Conservation (phyloP, 2,329 filamentous ascomycete species). For the Corniculantispora saksenae region DNA sequence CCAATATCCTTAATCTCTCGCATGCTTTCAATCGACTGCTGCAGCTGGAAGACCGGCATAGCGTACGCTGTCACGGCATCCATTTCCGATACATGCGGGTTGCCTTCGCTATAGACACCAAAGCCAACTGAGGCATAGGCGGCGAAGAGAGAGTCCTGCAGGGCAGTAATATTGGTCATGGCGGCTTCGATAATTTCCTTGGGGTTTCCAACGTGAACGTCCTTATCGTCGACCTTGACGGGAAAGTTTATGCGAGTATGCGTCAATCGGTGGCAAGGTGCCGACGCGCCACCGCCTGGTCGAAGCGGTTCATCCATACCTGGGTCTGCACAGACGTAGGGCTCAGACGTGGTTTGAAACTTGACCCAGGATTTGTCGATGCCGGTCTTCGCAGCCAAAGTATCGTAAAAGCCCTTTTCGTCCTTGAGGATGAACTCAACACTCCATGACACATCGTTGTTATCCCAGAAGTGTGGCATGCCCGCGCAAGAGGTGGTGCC, state of each 20-base stretch:
- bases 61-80: background rate
- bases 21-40: background rate
- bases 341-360: background rate
- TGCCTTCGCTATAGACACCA: background rate
- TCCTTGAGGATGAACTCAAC: background rate
- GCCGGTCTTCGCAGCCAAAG: background rate
- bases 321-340: background rate
- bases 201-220: conserved; percentile 8
- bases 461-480: background rate
- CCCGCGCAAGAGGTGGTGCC: background rate
- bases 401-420: conserved; percentile 10
- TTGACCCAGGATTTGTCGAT: conserved; percentile 14
- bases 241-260: conserved; percentile 12
- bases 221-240: background rate
- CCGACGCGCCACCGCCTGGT: too few species aligned
- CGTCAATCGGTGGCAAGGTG: background rate
- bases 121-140: background rate
- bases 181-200: conserved; percentile 10
- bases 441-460: background rate
- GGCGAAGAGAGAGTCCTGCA: background rate
- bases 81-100: background rate
- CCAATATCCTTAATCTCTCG: background rate
- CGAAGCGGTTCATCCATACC: background rate
- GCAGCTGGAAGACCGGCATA: conserved; percentile 10
- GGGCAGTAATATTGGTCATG: background rate